Evolutionary conservation across 139 green algal genomes (phyloP), one percentile per base, ranked within the genome.

Genomic region (Zygnema circumcarinatum): DNA sequence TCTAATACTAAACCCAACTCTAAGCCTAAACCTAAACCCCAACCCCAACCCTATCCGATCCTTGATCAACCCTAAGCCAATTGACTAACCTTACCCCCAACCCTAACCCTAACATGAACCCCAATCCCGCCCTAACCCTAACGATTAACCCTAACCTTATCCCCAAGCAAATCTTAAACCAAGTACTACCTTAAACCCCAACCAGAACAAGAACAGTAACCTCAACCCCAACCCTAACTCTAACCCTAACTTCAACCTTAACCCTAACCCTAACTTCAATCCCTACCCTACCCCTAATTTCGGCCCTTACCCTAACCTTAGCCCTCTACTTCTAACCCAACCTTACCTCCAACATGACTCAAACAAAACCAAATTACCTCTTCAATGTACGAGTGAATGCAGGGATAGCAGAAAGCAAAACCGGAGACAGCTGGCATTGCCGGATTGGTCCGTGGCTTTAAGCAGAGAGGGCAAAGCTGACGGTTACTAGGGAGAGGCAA

Each of bases 321-420:
- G n/a, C n/a, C n/a, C n/a, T n/a, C 31, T 74, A 7, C 75, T 73
- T 83, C 11, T 67, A 29, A 73, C 25, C 11, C 16, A 73, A 73
- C 29, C 11, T 73, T 73, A 11, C 16, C 35, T 21, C 31, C 47
- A 56, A 33, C 1, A 79, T 20, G 76, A 78, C 29, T 25, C 31
- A 39, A 2, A 20, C 41, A 76, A 0, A 85, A 0, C 31, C 25
- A 11, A 0, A 67, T 16, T 31, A 88, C 83, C 83, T 88, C 47
- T 25, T 89, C 25, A 47, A 98, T 92, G 56, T 93, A 90, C 11
- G 42, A 83, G 79, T 95, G 95, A 0, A 96, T 79, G 90, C 96
- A 98, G 25, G 94, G 92, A 89, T 98, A 99, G 94, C 96, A 98
- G 88, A 96, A 98, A 0, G 95, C 94, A 81, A 97, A 98, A 62